These are phyloP conservation scores for Hura crepitans DNA, from an alignment of 441 rosid species.

Conservation along the genomic window DNA sequence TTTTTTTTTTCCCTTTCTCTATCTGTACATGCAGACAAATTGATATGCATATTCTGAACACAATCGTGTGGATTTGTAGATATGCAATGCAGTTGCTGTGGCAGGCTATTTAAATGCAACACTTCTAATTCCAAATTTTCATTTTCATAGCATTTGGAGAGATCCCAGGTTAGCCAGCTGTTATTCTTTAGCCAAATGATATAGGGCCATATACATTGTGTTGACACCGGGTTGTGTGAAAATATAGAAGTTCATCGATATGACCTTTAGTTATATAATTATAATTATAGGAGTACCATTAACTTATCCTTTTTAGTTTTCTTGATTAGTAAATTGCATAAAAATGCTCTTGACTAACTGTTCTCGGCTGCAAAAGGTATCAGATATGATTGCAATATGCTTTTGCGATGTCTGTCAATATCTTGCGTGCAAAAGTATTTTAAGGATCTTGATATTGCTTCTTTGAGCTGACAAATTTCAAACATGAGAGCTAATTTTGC, in stretches of 20 bases:
- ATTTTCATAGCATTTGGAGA: slow-evolving; percentile 94
- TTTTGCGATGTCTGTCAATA: neutral
- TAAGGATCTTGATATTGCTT: neutral
- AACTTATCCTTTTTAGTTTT: neutral
- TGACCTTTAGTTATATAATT: slow-evolving; percentile 10
- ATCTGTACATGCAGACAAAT: neutral
- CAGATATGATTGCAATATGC: neutral
- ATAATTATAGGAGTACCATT: too few relatives aligned
- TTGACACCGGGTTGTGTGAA: neutral
- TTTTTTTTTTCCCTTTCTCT: neutral
- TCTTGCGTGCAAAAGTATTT: neutral
- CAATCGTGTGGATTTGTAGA: slow-evolving; percentile 47
- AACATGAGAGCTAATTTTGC: neutral
- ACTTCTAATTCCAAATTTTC: slow-evolving; percentile 86
- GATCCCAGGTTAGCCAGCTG: slow-evolving; percentile 75
- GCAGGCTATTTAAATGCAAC: slow-evolving; percentile 99
- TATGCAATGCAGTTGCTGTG: slow-evolving; percentile 98
- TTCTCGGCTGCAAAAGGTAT: neutral
- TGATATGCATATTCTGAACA: slow-evolving; percentile 26
- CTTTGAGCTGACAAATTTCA: neutral
- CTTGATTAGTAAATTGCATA: neutral
- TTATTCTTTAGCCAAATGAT: slow-evolving; percentile 18
- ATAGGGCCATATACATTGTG: slow-evolving; percentile 5
- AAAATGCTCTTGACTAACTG: neutral
- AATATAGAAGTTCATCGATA: neutral